Evolutionary conservation across 441 rosid genomes (phyloP), one percentile per base, ranked within the genome.

Genomic region (Gossypium lobatum): DNA sequence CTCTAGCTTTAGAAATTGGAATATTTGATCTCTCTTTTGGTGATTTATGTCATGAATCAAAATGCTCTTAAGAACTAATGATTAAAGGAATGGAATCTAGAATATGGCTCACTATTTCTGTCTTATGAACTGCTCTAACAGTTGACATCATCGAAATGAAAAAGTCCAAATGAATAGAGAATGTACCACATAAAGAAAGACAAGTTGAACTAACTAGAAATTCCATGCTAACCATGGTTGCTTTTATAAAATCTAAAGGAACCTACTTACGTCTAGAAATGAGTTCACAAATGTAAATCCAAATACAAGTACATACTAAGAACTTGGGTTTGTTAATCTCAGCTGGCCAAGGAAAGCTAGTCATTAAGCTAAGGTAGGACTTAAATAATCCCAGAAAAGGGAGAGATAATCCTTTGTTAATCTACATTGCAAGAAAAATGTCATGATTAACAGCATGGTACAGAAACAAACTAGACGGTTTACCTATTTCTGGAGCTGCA

Each of bases 401-500:
- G 20, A 13, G 31, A 54, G 18, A 55, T 7, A 31, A 70, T 8
- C 63, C 52, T 58, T 42, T 48, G 50, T 37, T 17, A 42, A 23
- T 23, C 25, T 10, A 4, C 28, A 2, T 17, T 70, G 50, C 28
- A 17, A 70, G 52, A 37, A 10, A 26, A 17, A 37, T 52, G 6
- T 20, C 26, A 52, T 52, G 21, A 58, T 20, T 55, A 58, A 57
- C 54, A 21, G 25, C 16, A n/a, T 50, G 46, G 9, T 2, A 72
- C 3, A 23, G 60, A 64, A 37, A 57, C 31, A 6, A 18, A 46
- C 18, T 50, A 31, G 45, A 69, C 14, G 6, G 53, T 62, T 74
- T 81, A 87, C 91, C 87, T 14, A 71, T 72, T 78, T 72, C 84
- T 50, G 85, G 87, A 37, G 85, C 84, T 76, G 59, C 68, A 52